Percentiles rank a stretch among this genome's conserved stretches.
Evolutionary conservation across 2,329 filamentous ascomycete species (phyloP).

Genomic region (Macroventuria anomochaeta): DNA sequence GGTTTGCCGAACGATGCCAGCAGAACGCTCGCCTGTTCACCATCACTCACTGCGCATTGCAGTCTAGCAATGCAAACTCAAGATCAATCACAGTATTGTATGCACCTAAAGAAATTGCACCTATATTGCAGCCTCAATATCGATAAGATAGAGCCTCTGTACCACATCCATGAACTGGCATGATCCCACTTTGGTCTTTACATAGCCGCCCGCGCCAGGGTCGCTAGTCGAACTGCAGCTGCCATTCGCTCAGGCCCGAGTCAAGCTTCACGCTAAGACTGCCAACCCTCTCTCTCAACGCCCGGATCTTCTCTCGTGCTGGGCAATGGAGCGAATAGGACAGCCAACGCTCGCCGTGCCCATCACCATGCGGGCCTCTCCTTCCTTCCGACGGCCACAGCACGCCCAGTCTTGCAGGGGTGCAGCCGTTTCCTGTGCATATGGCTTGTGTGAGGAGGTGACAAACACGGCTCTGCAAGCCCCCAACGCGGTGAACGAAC

Average conservation of each 20-base stretch:
- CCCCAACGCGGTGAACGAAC: constrained; percentile 12
- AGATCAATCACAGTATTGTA: background rate
- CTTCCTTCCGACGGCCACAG: constrained; percentile 16
- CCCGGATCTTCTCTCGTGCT: constrained; percentile 25
- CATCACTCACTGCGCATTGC: background rate
- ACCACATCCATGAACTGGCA: constrained; percentile 2
- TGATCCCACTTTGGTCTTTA: constrained; percentile 13
- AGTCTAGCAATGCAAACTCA: background rate
- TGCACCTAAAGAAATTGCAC: background rate
- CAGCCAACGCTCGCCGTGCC: constrained; percentile 7
- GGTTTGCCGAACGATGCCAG: background rate
- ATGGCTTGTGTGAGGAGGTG: constrained; percentile 27
- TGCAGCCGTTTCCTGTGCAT: constrained; percentile 15
- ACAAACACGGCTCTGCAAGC: constrained; percentile 22
- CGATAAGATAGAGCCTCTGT: constrained; percentile 16
- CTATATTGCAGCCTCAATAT: constrained; percentile 1
- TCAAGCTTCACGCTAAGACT: constrained; percentile 27
- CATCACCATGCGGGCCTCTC: constrained; percentile 24
- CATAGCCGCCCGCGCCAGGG: constrained; percentile 18
- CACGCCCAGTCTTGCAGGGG: constrained; percentile 19
- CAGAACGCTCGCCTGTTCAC: background rate
- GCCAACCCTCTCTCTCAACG: constrained; percentile 25
- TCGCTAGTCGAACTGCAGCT: constrained; percentile 7
- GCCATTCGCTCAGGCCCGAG: constrained; percentile 25
- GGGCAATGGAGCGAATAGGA: constrained; percentile 28